These are phyloP conservation scores for Sphagnum contortum DNA, from an alignment of 225 moss, liverwort and hornwort species.

Conservation along the genomic window DNA sequence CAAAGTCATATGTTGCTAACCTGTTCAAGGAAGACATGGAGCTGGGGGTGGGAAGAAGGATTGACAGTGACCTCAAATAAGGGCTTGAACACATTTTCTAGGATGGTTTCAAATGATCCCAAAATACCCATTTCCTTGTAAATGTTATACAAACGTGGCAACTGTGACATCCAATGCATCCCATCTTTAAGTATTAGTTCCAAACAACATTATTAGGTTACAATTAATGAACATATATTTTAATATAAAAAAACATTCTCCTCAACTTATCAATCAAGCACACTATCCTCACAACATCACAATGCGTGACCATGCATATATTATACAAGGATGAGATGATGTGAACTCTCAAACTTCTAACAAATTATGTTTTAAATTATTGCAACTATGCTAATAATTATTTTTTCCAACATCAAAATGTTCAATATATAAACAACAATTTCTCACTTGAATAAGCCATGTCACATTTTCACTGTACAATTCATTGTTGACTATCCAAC, in stretches of 20 bases:
- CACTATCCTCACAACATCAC: neutral
- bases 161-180: conserved; percentile 25
- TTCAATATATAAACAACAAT: neutral
- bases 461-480: conserved; percentile 91
- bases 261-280: neutral
- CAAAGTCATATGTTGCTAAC: conserved; percentile 14
- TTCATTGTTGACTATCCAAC: conserved; percentile 82
- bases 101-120: conserved; percentile 59
- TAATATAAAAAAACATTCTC: no score
- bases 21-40: conserved; percentile 74
- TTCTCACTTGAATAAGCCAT: conserved; percentile 79
- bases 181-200: neutral
- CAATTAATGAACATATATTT: no score
- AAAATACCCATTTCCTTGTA: conserved; percentile 95
- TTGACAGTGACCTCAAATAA: conserved; percentile 89
- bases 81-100: conserved; percentile 74
- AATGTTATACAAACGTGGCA: conserved; percentile 88
- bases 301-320: no score
- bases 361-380: no score
- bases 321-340: no score
- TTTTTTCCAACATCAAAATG: no score
- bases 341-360: no score
- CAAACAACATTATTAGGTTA: no score
- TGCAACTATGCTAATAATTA: no score
- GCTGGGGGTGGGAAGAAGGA: conserved; percentile 81